These are phyloP conservation scores for Trypanosoma vivax DNA, from an alignment of 208 protist species.

Conservation along the genomic window DNA sequence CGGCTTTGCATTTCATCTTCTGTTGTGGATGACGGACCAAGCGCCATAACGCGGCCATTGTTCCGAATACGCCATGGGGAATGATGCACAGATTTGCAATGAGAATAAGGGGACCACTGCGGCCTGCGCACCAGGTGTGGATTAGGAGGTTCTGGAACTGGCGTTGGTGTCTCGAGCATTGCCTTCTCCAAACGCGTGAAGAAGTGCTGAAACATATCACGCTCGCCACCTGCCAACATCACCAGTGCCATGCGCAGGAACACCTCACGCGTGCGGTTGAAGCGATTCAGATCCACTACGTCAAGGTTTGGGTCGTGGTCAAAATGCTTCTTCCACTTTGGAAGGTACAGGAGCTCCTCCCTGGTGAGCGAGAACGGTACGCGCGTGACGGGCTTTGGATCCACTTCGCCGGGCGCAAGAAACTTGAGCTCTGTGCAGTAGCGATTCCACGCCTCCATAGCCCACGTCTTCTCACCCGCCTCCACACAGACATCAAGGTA, in stretches of 20 bases:
- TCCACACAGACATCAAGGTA: conserved; percentile 80
- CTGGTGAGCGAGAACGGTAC: conserved; percentile 80
- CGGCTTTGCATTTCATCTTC: conserved; percentile 80
- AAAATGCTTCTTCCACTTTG: conserved; percentile 93
- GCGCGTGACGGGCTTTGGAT: conserved; percentile 87
- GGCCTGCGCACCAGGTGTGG: conserved; percentile 70
- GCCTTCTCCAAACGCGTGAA: conserved; percentile 66
- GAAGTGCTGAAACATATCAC: conserved; percentile 62
- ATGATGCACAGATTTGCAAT: conserved; percentile 60
- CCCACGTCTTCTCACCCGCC: conserved; percentile 74
- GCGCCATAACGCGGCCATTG: conserved; percentile 64
- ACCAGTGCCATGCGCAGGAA: conserved; percentile 76
- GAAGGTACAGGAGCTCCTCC: conserved; percentile 84
- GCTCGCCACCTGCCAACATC: conserved; percentile 51
- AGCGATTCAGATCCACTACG: conserved; percentile 86
- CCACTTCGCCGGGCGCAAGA: conserved; percentile 65
- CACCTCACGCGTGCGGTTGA: conserved; percentile 87
- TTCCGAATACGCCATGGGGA: conserved; percentile 75
- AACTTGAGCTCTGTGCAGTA: conserved; percentile 87
- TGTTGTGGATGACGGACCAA: conserved; percentile 36
- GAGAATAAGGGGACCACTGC: conserved; percentile 72
- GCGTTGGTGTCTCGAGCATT: conserved; percentile 82
- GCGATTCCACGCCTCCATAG: conserved; percentile 86
- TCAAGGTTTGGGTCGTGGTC: conserved; percentile 90
- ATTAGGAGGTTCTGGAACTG: conserved; percentile 87